Base-by-base conservation (phyloP, 352 stramenopile genomes). In the Globisporangium middletonii region DNA sequence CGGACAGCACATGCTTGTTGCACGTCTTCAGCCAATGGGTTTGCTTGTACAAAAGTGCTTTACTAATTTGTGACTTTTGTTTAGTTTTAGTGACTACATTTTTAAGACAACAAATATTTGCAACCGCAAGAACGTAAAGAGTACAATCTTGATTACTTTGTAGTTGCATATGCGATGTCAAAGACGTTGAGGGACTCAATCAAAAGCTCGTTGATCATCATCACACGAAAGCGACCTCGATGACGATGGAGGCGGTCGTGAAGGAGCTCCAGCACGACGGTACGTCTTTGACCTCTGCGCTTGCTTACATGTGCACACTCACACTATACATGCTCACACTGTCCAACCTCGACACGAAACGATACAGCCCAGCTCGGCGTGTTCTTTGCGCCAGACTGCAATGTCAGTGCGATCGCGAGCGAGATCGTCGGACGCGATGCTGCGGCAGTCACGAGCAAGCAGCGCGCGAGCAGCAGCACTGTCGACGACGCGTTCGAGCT, bases 341-440 rank as follows among this genome's bases (percentile, higher is more conserved):
- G 6, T 12, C 12, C 41, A 19, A 15, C 18, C 16, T 3, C 48
- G 38, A 55, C 28, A 27, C 2, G 30, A 35, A 35, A 35, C 30
- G 30, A 35, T 50, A 52, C 64, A 94, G 85, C 77, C 13, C 72
- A 92, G 53, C 57, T 95, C 44, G 68, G 77, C 33, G 77, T 90
- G 30, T 95, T 95, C 58, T 64, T 94, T 41, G 65, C 62, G 48
- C 50, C 79, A 11, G 82, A 91, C 18, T 91, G 83, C 69, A 83
- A 86, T 65, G 77, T 88, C 35, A 90, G 73, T 47, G 73, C 75
- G 45, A 88, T 94, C 70, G 84, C 82, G 43, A 94, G 84, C 59
- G 73, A 72, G 30, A 71, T 94, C 41, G 79, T 94, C 33, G 79
- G 76, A 26, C 75, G 75, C 42, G 84, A 92, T 53, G 83, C 82